Evolutionary conservation across 805 yeast genomes (phyloP).

Genomic region (Nakazawaea anatomiae): DNA sequence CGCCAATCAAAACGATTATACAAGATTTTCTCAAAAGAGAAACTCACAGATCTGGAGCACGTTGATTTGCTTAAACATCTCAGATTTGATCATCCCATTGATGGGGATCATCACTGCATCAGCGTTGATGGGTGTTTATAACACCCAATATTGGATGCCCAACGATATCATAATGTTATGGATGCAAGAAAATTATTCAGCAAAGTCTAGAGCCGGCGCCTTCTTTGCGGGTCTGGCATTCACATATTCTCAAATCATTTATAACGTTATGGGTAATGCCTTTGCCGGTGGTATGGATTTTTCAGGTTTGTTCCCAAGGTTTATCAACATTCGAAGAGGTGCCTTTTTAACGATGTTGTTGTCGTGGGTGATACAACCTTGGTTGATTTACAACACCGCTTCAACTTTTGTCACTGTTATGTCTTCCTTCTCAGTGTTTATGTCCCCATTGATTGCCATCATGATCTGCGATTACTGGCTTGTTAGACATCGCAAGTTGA

Average conservation of each 20-base stretch:
- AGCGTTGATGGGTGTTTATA: slow-evolving; percentile 28
- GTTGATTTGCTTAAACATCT: slow-evolving; percentile 15
- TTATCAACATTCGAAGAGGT: slow-evolving; percentile 39
- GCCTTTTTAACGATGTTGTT: slow-evolving; percentile 30
- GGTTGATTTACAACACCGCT: slow-evolving; percentile 31
- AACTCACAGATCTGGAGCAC: slow-evolving; percentile 12
- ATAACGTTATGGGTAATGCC: slow-evolving; percentile 33
- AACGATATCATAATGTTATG: slow-evolving; percentile 24
- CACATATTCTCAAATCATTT: slow-evolving; percentile 29
- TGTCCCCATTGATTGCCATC: slow-evolving; percentile 33
- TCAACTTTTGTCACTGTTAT: slow-evolving; percentile 26
- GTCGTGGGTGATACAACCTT: slow-evolving; percentile 29
- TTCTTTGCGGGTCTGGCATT: slow-evolving; percentile 28
- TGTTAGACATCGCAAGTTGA: slow-evolving; percentile 31
- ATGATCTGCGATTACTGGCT: slow-evolving; percentile 32
- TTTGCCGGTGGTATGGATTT: slow-evolving; percentile 46
- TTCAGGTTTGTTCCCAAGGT: slow-evolving; percentile 40
- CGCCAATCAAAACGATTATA: slow-evolving; percentile 35
- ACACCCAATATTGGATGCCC: slow-evolving; percentile 29
- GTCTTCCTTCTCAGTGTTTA: slow-evolving; percentile 28
- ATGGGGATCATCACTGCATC: slow-evolving; percentile 39
- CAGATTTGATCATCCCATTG: slow-evolving; percentile 34
- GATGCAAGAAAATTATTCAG: slow-evolving; percentile 23
- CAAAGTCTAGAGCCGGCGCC: slow-evolving; percentile 29
- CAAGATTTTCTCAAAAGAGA: slow-evolving; percentile 24